Percentiles rank a stretch among this genome's conserved stretches.
These are phyloP conservation scores for Mucor irregularis DNA, from an alignment of 371 early-diverging fungal species.

Conservation along the genomic window DNA sequence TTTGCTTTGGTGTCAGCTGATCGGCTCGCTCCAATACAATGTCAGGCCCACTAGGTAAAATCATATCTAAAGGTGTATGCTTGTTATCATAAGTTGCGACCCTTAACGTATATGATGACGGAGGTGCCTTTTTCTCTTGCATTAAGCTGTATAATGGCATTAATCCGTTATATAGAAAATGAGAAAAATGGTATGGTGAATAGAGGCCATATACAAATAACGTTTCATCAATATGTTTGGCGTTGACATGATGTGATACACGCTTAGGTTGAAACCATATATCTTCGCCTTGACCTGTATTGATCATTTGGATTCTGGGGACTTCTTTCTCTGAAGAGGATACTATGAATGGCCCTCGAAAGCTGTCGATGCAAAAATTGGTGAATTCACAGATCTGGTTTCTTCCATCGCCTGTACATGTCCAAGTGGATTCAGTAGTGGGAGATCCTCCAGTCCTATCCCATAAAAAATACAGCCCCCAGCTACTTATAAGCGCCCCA, in stretches of 20 bases:
- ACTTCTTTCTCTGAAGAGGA: constrained; percentile 12
- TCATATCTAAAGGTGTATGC: constrained; percentile 9
- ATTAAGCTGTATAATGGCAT: constrained; percentile 52
- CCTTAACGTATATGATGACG: constrained; percentile 38
- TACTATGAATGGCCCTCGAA: constrained; percentile 19
- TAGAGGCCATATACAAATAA: constrained; percentile 53
- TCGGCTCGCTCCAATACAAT: constrained; percentile 35
- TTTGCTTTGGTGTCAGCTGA: constrained; percentile 30
- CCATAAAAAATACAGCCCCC: constrained; percentile 6
- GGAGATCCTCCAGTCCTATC: neutral
- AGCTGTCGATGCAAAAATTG: constrained; percentile 33
- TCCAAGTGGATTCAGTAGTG: constrained; percentile 17
- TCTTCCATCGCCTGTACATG: constrained; percentile 22
- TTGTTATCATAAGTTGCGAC: constrained; percentile 9
- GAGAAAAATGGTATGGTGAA: constrained; percentile 50
- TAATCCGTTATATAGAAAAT: constrained; percentile 54
- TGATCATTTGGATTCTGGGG: constrained; percentile 39
- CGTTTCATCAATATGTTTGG: constrained; percentile 37
- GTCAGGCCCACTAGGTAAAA: constrained; percentile 27
- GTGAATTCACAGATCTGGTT: constrained; percentile 23
- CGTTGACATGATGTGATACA: neutral
- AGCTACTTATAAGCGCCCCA: too few species aligned
- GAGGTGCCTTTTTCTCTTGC: constrained; percentile 30
- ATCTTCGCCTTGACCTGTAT: constrained; percentile 28
- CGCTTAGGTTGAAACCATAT: constrained; percentile 38